A percentile compares a stretch with the other conserved stretches of the same genome.
Evolutionary conservation across 305 asterid genomes (phyloP).

Genomic region (Fraxinus latifolia): DNA sequence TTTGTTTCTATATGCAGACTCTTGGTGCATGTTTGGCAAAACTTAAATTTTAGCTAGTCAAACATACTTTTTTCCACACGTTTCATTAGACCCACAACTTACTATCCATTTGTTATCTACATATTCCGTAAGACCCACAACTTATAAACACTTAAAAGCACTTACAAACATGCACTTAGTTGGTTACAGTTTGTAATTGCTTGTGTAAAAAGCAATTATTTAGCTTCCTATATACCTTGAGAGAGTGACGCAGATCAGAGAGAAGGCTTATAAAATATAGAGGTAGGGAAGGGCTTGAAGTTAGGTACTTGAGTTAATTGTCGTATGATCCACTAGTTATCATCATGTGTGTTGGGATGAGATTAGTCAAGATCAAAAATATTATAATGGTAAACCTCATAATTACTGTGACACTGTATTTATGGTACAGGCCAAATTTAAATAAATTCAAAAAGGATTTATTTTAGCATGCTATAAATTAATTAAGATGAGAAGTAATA

Average conservation of each 20-base stretch:
- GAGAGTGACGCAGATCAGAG: neutral
- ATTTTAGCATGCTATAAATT: neutral
- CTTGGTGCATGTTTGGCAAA: neutral
- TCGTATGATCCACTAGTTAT: neutral
- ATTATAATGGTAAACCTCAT: neutral
- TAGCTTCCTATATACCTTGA: neutral
- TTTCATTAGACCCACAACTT: neutral
- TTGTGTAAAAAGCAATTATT: conserved; percentile 10
- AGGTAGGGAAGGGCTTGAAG: neutral
- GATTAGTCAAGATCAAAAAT: neutral
- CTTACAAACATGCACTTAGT: neutral
- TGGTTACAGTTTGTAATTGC: conserved; percentile 1
- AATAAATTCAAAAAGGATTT: neutral
- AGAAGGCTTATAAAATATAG: neutral
- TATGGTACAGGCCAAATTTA: neutral
- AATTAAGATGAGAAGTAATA: neutral
- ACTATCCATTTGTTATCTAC: neutral
- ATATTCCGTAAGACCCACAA: neutral
- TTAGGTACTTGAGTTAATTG: neutral
- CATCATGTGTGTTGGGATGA: neutral
- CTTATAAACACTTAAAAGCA: neutral
- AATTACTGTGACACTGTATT: neutral
- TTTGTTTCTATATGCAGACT: neutral
- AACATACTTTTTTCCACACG: neutral
- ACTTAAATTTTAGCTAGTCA: neutral